Conservation (phyloP, 1,284 basidiomycete species). For the Sporisorium reilianum region DNA sequence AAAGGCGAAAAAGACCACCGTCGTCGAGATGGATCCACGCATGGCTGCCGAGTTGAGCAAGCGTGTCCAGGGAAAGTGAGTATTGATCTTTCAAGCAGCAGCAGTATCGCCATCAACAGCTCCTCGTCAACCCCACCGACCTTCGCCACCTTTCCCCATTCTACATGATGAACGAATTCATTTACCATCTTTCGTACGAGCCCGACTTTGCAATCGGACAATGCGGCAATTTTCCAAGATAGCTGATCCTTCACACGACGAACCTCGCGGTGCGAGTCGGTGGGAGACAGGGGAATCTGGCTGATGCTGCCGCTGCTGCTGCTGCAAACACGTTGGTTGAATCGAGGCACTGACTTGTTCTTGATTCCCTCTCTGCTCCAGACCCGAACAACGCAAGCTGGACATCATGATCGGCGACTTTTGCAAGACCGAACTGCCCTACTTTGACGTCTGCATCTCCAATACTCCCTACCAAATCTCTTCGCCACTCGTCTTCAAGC, state of each 20-base stretch:
- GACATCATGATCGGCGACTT: conserved; percentile 97
- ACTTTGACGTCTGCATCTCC: conserved; percentile 98
- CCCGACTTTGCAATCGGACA: conserved; percentile 55
- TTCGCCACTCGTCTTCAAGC: conserved; percentile 94
- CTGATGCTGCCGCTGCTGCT: conserved; percentile 13
- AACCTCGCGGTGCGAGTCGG: background rate
- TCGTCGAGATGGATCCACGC: conserved; percentile 97
- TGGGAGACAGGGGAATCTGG: background rate
- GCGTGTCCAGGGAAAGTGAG: conserved; percentile 96
- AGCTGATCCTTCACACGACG: conserved; percentile 20
- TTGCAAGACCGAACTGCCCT: conserved; percentile 94
- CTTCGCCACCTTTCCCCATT: background rate
- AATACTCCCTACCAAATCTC: conserved; percentile 99
- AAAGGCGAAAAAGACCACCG: conserved; percentile 90
- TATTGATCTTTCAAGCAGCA: conserved; percentile 63
- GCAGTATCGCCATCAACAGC: conserved; percentile 11
- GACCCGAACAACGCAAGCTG: conserved; percentile 92
- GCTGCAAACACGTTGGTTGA: background rate
- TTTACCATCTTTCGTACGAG: conserved; percentile 62
- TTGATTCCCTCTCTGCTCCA: conserved; percentile 67
- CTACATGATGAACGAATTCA: conserved; percentile 49
- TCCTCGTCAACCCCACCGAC: background rate
- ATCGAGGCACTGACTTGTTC: conserved; percentile 14
- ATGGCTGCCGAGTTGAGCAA: conserved; percentile 99
- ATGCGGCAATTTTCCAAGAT: conserved; percentile 57